Evolutionary conservation across 2,329 filamentous ascomycete species (phyloP).

Genomic region (Fusarium penzigii): DNA sequence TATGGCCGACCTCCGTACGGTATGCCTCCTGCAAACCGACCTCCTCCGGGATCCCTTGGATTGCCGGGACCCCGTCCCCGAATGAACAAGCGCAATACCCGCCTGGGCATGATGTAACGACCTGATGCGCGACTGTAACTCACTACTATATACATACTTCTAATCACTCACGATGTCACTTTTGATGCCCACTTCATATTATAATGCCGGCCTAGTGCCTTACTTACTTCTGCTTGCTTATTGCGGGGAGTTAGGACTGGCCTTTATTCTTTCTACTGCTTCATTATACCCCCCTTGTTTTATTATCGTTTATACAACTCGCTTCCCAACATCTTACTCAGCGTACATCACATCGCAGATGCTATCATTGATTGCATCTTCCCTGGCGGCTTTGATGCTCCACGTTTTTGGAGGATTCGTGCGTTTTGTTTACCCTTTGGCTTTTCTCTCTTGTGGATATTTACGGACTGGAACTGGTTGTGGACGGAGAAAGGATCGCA

Average conservation of each 20-base stretch:
- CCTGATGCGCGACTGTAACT: constrained; percentile 11
- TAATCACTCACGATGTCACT: constrained; percentile 12
- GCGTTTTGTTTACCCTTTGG: neutral
- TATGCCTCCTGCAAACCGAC: constrained; percentile 23
- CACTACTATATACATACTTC: constrained; percentile 4
- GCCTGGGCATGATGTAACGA: constrained; percentile 57
- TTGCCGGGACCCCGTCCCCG: constrained; percentile 41
- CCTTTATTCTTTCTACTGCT: constrained; percentile 17
- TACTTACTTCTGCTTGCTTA: constrained; percentile 11
- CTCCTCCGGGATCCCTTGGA: constrained; percentile 34
- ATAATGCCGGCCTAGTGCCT: constrained; percentile 16
- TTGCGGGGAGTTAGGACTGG: constrained; percentile 18
- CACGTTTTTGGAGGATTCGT: neutral
- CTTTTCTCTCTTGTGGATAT: neutral
- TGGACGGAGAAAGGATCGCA: neutral
- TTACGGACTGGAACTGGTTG: neutral
- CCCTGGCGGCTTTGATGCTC: neutral
- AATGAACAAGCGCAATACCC: constrained; percentile 65
- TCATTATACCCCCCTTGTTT: constrained; percentile 28
- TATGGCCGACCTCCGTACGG: constrained; percentile 29
- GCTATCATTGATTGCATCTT: neutral
- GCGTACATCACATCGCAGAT: neutral
- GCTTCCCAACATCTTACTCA: constrained; percentile 6
- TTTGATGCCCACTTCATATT: constrained; percentile 17
- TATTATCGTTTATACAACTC: constrained; percentile 9